Evolutionary conservation across 176 grass and related monocot genomes (phyloP).

Genomic region (Bromus sterilis): DNA sequence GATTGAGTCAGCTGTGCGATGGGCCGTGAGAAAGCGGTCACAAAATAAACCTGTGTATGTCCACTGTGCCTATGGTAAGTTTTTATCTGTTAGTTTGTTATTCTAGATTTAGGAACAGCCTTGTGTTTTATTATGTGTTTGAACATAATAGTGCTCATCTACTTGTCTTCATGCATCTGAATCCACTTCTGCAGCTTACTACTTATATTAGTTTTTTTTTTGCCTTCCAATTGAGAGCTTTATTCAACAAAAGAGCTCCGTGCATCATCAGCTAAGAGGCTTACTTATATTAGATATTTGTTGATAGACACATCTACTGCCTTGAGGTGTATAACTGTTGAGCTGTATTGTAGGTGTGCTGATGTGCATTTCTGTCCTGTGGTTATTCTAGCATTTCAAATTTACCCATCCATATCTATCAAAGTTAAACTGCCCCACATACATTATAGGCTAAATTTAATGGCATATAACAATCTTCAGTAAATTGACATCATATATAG

Average conservation of each 20-base stretch:
- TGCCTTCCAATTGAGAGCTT: too few species aligned
- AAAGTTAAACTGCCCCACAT: neutral
- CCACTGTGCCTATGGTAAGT: slow-evolving; percentile 92
- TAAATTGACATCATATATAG: neutral
- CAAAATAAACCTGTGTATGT: slow-evolving; percentile 71
- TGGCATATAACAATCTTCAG: neutral
- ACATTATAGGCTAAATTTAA: neutral
- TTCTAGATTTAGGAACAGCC: neutral
- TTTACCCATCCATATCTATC: too few species aligned
- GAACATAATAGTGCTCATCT: neutral
- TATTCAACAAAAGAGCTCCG: too few species aligned
- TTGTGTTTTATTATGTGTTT: neutral
- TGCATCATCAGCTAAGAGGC: too few species aligned
- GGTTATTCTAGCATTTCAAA: neutral
- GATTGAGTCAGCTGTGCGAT: slow-evolving; percentile 69
- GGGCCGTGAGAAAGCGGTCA: slow-evolving; percentile 61
- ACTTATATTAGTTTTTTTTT: neutral
- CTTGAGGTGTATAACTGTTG: neutral
- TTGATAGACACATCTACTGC: neutral
- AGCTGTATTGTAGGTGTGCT: neutral
- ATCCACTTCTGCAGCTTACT: slow-evolving; percentile 1
- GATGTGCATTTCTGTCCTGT: neutral
- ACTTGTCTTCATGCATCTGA: neutral
- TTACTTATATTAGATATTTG: slow-evolving; percentile 11
- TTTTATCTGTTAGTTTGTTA: neutral